Evolutionary conservation across 2,329 filamentous ascomycete species (phyloP).

Genomic region (Neocucurbitaria cava): DNA sequence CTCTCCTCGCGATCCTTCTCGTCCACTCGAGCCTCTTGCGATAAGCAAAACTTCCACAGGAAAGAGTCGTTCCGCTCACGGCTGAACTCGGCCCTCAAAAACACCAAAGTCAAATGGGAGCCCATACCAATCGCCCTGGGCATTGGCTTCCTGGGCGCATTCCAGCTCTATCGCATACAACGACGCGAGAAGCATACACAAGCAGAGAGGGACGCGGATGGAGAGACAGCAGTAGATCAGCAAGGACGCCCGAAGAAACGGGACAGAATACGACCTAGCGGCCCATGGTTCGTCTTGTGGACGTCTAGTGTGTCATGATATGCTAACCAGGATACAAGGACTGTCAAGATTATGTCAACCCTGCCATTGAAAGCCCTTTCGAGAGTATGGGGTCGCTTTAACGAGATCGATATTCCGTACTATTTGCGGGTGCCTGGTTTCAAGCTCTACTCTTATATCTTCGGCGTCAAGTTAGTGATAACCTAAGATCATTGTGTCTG

Average conservation of each 20-base stretch:
- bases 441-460: slow-evolving; percentile 87
- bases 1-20: slow-evolving; percentile 41
- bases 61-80: slow-evolving; percentile 64
- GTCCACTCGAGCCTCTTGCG: slow-evolving; percentile 50
- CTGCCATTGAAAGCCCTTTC: slow-evolving; percentile 90
- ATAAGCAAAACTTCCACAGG: slow-evolving; percentile 50
- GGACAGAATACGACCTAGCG: slow-evolving; percentile 76
- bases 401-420: slow-evolving; percentile 87
- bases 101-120: slow-evolving; percentile 82
- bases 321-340: slow-evolving; percentile 56
- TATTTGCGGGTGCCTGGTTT: slow-evolving; percentile 88
- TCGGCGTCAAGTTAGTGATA: slow-evolving; percentile 74
- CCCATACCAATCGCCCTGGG: slow-evolving; percentile 88
- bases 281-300: slow-evolving; percentile 71
- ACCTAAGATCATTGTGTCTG: slow-evolving; percentile 40
- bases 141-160: slow-evolving; percentile 80
- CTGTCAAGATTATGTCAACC: slow-evolving; percentile 92
- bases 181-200: slow-evolving; percentile 55
- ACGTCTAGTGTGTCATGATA: not conserved
- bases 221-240: slow-evolving; percentile 50
- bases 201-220: slow-evolving; percentile 52
- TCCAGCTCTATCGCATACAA: slow-evolving; percentile 82
- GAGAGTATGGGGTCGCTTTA: slow-evolving; percentile 88
- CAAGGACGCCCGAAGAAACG: slow-evolving; percentile 59
- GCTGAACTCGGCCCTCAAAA: slow-evolving; percentile 64